Percentiles rank a stretch among this genome's conserved stretches.
Conservation (phyloP, 352 stramenopile species). For the Saprolegnia diclina region DNA sequence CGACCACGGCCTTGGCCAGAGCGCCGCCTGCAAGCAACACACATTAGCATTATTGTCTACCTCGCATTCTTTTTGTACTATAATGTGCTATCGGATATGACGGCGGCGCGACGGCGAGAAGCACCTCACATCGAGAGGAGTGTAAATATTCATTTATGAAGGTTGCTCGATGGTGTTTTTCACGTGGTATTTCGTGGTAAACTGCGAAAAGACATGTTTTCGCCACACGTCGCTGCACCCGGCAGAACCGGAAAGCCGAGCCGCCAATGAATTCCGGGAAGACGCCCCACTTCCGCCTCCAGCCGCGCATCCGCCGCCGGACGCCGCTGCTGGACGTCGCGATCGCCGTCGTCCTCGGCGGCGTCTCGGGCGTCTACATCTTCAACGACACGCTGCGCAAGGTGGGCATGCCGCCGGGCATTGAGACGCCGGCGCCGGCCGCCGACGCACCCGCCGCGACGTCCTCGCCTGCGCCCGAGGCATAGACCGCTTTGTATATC, state of each 20-base stretch:
- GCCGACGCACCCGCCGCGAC: not conserved
- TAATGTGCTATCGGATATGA: too few relatives aligned
- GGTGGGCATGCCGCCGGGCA: slow-evolving; percentile 23
- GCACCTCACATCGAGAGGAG: too few relatives aligned
- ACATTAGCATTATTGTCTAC: too few relatives aligned
- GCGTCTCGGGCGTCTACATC: slow-evolving; percentile 61
- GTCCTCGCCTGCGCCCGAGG: not conserved
- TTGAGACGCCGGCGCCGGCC: not conserved
- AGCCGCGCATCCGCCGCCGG: slow-evolving; percentile 43
- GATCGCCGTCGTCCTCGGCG: slow-evolving; percentile 46
- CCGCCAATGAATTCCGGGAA: slow-evolving; percentile 34
- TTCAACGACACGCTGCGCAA: slow-evolving; percentile 60
- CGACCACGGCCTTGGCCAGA: too few relatives aligned
- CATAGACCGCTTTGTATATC: not conserved
- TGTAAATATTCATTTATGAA: too few relatives aligned
- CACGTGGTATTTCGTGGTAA: too few relatives aligned
- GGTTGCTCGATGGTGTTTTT: too few relatives aligned
- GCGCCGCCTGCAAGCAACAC: too few relatives aligned
- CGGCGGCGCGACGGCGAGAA: too few relatives aligned
- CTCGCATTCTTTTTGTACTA: too few relatives aligned
- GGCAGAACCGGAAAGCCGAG: not conserved
- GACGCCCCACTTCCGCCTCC: slow-evolving; percentile 48
- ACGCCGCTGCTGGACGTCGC: slow-evolving; percentile 59
- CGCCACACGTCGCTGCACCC: too few relatives aligned
- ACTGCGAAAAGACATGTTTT: too few relatives aligned